Conservation (phyloP, 768 basidiomycete genomes). For the Boletus rubescentipes region DNA sequence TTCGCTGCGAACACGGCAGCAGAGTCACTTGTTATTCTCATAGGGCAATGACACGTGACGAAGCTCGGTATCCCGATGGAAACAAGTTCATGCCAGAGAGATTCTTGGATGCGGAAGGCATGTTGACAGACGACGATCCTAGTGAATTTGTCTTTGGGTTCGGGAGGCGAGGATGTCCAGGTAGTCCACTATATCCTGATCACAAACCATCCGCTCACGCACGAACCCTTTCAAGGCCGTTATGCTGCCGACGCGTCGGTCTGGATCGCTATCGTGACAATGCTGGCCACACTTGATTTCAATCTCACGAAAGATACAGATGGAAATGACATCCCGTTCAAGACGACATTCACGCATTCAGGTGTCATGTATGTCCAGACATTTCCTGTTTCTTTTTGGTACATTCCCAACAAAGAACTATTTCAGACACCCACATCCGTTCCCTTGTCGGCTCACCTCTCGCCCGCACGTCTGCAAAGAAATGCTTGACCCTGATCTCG, state of each 20-base stretch:
- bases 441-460: no score
- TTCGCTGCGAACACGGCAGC: background rate
- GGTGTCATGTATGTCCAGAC: background rate
- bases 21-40: background rate
- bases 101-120: background rate
- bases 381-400: background rate
- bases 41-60: slow-evolving; percentile 1
- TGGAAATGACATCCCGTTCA: background rate
- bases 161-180: background rate
- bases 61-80: no score
- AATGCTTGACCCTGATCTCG: background rate
- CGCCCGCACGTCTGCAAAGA: no score
- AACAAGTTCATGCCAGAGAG: background rate
- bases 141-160: no score
- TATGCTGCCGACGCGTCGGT: background rate
- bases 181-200: background rate
- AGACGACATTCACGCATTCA: background rate
- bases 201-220: background rate
- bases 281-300: background rate
- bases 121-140: background rate
- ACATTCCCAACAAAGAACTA: background rate
- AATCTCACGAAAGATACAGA: background rate
- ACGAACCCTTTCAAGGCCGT: background rate
- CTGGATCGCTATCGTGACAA: background rate
- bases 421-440: no score